These are phyloP conservation scores for Trichosanthes truncata DNA, from an alignment of 306 rosid genomes.

Conservation along the genomic window DNA sequence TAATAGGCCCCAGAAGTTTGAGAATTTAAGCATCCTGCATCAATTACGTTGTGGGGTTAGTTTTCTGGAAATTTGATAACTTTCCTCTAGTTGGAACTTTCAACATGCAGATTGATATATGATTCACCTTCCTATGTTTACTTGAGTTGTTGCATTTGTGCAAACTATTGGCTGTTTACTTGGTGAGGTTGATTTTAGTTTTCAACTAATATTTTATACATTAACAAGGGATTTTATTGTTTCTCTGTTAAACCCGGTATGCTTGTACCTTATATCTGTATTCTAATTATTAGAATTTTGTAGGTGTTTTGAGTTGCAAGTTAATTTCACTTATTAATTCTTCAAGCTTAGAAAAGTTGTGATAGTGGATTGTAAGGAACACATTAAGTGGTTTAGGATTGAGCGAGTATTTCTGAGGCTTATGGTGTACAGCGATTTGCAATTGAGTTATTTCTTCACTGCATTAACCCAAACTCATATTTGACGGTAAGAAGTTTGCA, in stretches of 20 bases:
- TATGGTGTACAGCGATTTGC: background rate
- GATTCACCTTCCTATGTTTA: slow-evolving; percentile 8
- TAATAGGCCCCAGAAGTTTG: slow-evolving; percentile 82
- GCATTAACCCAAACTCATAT: background rate
- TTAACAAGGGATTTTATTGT: background rate
- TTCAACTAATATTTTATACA: background rate
- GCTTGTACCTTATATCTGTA: background rate
- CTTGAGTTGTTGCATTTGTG: background rate
- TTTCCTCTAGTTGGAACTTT: slow-evolving; percentile 17
- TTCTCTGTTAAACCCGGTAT: background rate
- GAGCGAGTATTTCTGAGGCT: background rate
- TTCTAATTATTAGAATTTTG: background rate
- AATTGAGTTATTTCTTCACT: background rate
- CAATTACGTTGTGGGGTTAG: slow-evolving; percentile 98
- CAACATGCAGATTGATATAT: background rate
- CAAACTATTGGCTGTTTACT: background rate
- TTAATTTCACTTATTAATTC: background rate
- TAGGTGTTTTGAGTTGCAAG: background rate
- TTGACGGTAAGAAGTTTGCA: background rate
- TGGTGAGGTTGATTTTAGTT: background rate
- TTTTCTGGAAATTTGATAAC: slow-evolving; percentile 17
- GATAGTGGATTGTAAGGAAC: background rate
- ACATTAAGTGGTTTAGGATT: background rate
- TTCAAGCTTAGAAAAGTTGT: background rate
- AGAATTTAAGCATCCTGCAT: slow-evolving; percentile 79